Percentiles rank a stretch among this genome's conserved stretches.
phyloP scores from a whole-genome alignment of 1,139 yeast species.

The Barnettozyma hawaiiensis region DNA sequence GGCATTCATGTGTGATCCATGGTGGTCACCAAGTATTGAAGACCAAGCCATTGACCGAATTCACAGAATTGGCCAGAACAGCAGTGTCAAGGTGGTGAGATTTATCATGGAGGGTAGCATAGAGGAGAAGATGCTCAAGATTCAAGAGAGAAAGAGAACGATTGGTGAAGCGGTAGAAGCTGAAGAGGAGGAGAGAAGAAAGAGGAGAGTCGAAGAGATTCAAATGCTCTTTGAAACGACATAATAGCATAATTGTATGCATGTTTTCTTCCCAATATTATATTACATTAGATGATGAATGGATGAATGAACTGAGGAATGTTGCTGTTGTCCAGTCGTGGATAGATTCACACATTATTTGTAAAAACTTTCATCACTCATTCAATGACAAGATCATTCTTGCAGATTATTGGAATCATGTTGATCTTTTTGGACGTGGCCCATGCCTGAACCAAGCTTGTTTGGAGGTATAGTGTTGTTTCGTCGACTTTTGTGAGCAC shows the following conservation, averaged over 20 bases:
- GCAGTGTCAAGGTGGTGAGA: constrained; percentile 66
- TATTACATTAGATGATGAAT: too few relatives aligned
- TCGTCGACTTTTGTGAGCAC: constrained; percentile 31
- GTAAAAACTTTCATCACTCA: not conserved
- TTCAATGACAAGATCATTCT: constrained; percentile 15
- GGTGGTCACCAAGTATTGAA: constrained; percentile 96
- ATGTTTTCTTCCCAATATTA: too few relatives aligned
- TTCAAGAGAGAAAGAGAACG: constrained; percentile 81
- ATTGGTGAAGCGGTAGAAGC: constrained; percentile 82
- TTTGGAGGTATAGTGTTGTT: constrained; percentile 12
- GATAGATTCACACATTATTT: too few relatives aligned
- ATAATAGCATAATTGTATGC: constrained; percentile 1
- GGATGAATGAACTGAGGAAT: too few relatives aligned
- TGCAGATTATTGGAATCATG: constrained; percentile 13
- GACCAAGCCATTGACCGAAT: constrained; percentile 94
- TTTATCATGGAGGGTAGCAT: constrained; percentile 80
- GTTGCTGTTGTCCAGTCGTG: too few relatives aligned
- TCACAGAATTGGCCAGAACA: constrained; percentile 84
- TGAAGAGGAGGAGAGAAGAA: constrained; percentile 72
- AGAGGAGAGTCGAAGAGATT: constrained; percentile 75
- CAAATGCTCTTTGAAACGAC: constrained; percentile 58
- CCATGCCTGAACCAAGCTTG: constrained; percentile 15
- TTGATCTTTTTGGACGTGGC: constrained; percentile 12
- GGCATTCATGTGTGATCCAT: constrained; percentile 94
- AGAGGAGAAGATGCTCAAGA: constrained; percentile 85